Base-by-base conservation (phyloP, 768 basidiomycete species). In the Boletus tylopilopsis region DNA sequence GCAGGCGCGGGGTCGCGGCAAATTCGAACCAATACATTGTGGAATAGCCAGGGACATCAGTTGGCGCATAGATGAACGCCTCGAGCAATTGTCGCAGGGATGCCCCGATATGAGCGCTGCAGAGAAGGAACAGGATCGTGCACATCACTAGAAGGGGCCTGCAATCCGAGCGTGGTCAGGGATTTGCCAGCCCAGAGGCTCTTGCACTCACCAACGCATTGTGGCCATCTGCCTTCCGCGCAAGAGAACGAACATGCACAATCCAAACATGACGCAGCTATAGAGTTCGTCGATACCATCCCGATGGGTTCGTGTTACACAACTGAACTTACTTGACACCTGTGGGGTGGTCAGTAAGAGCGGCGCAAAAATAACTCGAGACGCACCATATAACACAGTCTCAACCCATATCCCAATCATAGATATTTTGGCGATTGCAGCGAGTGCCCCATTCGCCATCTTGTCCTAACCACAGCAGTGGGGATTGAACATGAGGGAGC, bases 81-180 rank as follows among this genome's bases (percentile, higher is more conserved):
- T 52, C 39, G 3, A 46, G 35, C 8, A 41, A 18, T 41, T 45
- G 23, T 37, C 13, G 53, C 11, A 45, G 23, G 25, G 50, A 52
- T 16, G 21, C 18, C 10, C 16, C 34, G n/a, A 42, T 29, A 11
- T 37, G 32, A n/a, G 12, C 18, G 8, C 47, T 39, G 25, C 30
- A 38, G 19, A 42, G 23, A 35, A 47, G 23, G 34, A 42, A 54
- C 6, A 44, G 19, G n/a, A 27, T 21, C 1, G 43, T 45, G 21
- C 27, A 34, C 23, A 27, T 45, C 34, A 41, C 29, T 11, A 32
- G 0, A 21, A 45, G 52, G 12, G 13, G n/a, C 15, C 49, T 54
- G 6, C 4, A n/a, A 42, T 12, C 16, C 6, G 8, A n/a, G 9
- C 6, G 15, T 24, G 12, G 5, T 42, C 23, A 36, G 13, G 4